Percentiles rank a stretch among this genome's conserved stretches.
Evolutionary conservation across 345 rosid species (phyloP).

Genomic region (Bretschneidera sinensis): DNA sequence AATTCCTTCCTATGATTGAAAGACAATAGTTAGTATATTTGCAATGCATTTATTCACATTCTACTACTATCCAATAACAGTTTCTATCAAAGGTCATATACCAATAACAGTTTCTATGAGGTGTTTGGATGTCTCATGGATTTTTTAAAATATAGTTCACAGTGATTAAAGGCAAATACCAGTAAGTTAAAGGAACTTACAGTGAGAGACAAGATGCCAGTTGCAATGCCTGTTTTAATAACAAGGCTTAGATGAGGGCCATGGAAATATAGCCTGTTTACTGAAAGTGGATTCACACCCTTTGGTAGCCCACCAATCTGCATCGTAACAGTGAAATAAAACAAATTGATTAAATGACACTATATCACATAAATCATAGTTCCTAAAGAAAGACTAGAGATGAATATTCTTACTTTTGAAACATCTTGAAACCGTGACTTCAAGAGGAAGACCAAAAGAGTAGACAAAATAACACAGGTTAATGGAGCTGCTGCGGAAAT

Average conservation of each 20-base stretch:
- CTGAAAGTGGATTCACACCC: slow-evolving; percentile 79
- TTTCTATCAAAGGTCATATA: too few species aligned
- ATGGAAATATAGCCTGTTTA: slow-evolving; percentile 45
- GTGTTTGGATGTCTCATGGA: too few species aligned
- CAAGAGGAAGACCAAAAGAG: slow-evolving; percentile 33
- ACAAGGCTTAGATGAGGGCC: slow-evolving; percentile 37
- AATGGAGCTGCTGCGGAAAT: slow-evolving; percentile 46
- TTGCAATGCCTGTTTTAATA: slow-evolving; percentile 59
- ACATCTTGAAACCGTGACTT: slow-evolving; percentile 28
- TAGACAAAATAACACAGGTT: slow-evolving; percentile 37
- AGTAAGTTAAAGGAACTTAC: slow-evolving; percentile 31
- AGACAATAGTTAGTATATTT: not conserved
- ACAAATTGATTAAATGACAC: not conserved
- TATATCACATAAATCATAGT: not conserved
- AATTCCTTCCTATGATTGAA: slow-evolving; percentile 31
- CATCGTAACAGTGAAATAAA: not conserved
- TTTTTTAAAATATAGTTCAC: too few species aligned
- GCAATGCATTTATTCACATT: too few species aligned
- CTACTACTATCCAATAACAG: too few species aligned
- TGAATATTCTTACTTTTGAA: slow-evolving; percentile 28
- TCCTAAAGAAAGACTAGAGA: not conserved
- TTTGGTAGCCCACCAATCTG: slow-evolving; percentile 70
- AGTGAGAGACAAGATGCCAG: slow-evolving; percentile 68
- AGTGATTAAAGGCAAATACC: not conserved
- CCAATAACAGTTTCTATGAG: too few species aligned